phyloP scores from a whole-genome alignment of 441 rosid genomes.

The Gossypium gossypioides region DNA sequence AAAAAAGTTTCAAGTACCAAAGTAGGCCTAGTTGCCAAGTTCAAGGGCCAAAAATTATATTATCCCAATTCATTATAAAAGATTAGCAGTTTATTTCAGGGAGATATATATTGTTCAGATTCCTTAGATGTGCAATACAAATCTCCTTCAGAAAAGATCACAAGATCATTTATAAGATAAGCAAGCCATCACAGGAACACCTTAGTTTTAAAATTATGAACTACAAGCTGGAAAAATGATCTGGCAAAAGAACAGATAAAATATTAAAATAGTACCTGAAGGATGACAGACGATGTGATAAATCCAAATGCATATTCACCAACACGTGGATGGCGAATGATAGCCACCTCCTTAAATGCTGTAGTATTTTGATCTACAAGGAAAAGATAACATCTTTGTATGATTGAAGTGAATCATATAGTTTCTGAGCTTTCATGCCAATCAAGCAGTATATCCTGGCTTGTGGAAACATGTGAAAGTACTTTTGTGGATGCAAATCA shows the following conservation, averaged over 20 bases:
- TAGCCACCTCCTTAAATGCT: slow-evolving; percentile 91
- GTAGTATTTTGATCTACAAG: slow-evolving; percentile 72
- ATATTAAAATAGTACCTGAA: slow-evolving; percentile 46
- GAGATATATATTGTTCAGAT: background rate
- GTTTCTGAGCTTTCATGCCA: background rate
- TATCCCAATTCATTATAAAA: background rate
- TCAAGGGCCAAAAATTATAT: too few species aligned
- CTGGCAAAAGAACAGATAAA: background rate
- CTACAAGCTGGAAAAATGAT: background rate
- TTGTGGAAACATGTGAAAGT: background rate
- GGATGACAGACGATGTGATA: slow-evolving; percentile 74
- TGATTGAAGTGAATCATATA: slow-evolving; percentile 1
- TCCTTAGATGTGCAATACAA: background rate
- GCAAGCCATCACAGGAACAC: background rate
- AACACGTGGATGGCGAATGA: slow-evolving; percentile 78
- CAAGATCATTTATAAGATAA: background rate
- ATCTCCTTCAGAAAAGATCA: background rate
- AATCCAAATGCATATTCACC: slow-evolving; percentile 96
- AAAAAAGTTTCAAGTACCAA: too few species aligned
- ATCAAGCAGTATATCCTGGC: background rate
- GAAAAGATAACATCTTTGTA: slow-evolving; percentile 1
- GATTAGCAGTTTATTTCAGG: background rate
- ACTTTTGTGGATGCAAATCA: background rate
- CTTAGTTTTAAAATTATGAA: background rate
- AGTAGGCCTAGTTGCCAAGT: too few species aligned